These are phyloP conservation scores for Suillus hirtellus DNA, from an alignment of 768 basidiomycete species.

Conservation along the genomic window DNA sequence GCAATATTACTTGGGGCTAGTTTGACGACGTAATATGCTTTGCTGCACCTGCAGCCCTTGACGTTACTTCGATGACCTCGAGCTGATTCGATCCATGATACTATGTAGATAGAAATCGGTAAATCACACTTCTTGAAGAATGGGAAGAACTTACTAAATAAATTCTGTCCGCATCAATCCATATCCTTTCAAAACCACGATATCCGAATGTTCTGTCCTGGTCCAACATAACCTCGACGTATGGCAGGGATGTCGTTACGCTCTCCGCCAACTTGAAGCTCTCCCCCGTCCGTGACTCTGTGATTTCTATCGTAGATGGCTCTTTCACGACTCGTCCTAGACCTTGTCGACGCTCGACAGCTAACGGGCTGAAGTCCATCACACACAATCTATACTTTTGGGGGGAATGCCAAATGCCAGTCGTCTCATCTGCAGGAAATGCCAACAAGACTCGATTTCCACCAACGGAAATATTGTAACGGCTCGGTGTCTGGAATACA, in stretches of 20 bases:
- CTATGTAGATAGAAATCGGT: not conserved
- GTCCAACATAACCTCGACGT: not conserved
- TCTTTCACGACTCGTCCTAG: not conserved
- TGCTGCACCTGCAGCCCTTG: not conserved
- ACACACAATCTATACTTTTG: not conserved
- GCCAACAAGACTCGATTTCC: not conserved
- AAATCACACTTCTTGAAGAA: not conserved
- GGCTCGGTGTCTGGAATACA: not conserved
- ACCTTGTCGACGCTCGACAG: not conserved
- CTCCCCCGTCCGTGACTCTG: not conserved
- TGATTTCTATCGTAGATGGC: conserved; percentile 3
- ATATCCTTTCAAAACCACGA: not conserved
- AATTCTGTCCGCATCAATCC: conserved; percentile 1
- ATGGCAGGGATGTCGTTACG: conserved; percentile 2
- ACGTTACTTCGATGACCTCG: not conserved
- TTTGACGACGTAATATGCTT: not conserved
- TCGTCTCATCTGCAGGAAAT: not conserved
- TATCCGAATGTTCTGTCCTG: not conserved
- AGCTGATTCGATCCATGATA: not conserved
- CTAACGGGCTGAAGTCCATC: conserved; percentile 4
- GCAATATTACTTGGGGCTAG: not conserved
- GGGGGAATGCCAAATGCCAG: not conserved
- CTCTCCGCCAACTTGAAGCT: not conserved
- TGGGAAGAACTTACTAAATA: not conserved
- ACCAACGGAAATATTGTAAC: not conserved